Conservation (phyloP, 345 rosid genomes). For the Populus ilicifolia region DNA sequence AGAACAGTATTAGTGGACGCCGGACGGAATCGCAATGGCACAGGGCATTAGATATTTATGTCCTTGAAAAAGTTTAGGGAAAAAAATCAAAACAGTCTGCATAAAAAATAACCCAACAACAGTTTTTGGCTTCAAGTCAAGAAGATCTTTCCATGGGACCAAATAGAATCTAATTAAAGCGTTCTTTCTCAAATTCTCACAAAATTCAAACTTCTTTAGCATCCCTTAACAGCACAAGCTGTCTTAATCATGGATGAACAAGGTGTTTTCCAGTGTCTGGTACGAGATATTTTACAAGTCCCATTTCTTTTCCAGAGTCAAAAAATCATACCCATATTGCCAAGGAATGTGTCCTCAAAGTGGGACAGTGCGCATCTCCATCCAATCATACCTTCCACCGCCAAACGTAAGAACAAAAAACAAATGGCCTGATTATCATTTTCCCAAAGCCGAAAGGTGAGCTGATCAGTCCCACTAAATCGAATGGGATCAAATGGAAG, state of each 20-base stretch:
- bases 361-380: constrained; percentile 28
- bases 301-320: constrained; percentile 13
- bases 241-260: constrained; percentile 16
- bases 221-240: background rate
- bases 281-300: background rate
- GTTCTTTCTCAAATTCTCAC: background rate
- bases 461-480: constrained; percentile 5
- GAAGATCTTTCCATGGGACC: constrained; percentile 14
- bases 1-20: background rate
- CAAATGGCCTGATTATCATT: background rate
- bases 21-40: background rate
- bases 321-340: constrained; percentile 13
- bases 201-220: background rate
- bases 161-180: background rate
- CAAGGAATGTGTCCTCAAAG: constrained; percentile 23
- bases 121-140: background rate
- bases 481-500: background rate
- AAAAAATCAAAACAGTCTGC: background rate
- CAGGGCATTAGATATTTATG: background rate
- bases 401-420: background rate
- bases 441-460: constrained; percentile 16
- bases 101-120: background rate
- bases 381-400: constrained; percentile 7
- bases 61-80: too few species aligned
- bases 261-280: constrained; percentile 2